phyloP scores from a whole-genome alignment of 2,329 filamentous ascomycete genomes.

The Claviceps pusilla region DNA sequence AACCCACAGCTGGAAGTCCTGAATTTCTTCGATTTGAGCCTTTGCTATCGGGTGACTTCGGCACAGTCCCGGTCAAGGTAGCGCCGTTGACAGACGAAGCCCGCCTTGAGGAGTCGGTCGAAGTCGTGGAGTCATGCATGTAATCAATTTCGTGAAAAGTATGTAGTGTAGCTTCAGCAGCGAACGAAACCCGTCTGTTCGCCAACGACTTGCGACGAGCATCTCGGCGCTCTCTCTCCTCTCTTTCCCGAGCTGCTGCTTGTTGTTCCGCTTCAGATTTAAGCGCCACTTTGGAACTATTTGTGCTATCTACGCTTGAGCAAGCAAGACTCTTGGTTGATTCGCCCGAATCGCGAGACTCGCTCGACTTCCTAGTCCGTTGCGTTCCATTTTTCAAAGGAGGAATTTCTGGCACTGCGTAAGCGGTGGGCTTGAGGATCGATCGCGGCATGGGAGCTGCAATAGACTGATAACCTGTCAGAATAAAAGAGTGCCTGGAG shows the following conservation, averaged over 20 bases:
- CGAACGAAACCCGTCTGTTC: constrained; percentile 88
- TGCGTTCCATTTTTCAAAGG: constrained; percentile 34
- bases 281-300: constrained; percentile 44
- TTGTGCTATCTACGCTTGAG: constrained; percentile 11
- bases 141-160: constrained; percentile 93
- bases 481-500: neutral
- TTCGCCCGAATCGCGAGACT: constrained; percentile 1
- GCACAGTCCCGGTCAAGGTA: constrained; percentile 24
- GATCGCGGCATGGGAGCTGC: constrained; percentile 44
- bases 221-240: constrained; percentile 64
- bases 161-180: constrained; percentile 89
- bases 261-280: constrained; percentile 58
- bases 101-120: constrained; percentile 60
- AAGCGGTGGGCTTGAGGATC: constrained; percentile 69
- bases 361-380: neutral
- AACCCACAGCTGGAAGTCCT: constrained; percentile 47
- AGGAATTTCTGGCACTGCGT: constrained; percentile 50
- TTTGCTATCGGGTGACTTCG: constrained; percentile 49
- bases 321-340: constrained; percentile 7
- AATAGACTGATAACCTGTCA: constrained; percentile 30
- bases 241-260: constrained; percentile 51
- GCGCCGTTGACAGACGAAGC: constrained; percentile 42
- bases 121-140: constrained; percentile 71
- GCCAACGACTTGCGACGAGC: constrained; percentile 85
- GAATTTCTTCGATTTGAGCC: constrained; percentile 50